A percentile compares a stretch with the other conserved stretches of the same genome.
phyloP scores from a whole-genome alignment of 2,329 filamentous ascomycete genomes.

The Massarina eburnea region DNA sequence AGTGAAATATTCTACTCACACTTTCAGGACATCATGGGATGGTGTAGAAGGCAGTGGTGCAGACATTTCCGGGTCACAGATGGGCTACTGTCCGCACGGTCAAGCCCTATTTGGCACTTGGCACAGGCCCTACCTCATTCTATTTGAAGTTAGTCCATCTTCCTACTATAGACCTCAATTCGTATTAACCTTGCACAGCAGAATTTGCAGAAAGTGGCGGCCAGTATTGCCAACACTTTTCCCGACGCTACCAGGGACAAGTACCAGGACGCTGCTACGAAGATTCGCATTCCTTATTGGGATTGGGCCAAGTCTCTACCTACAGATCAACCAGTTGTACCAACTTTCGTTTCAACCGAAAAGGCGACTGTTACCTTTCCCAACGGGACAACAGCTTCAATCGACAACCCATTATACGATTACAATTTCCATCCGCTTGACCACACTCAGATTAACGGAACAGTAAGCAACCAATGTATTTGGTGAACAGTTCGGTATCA shows the following conservation, averaged over 20 bases:
- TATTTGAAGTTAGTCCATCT: constrained; percentile 54
- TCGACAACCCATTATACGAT: constrained; percentile 22
- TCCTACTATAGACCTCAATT: background rate
- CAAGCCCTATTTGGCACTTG: constrained; percentile 80
- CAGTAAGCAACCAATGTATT: constrained; percentile 42
- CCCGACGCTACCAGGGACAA: constrained; percentile 2
- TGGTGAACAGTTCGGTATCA: background rate
- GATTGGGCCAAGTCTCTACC: constrained; percentile 20
- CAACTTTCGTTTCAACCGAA: constrained; percentile 37
- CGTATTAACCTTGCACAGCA: constrained; percentile 14
- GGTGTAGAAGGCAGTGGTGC: constrained; percentile 39
- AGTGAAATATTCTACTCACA: constrained; percentile 1
- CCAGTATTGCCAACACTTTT: constrained; percentile 11
- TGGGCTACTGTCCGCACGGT: constrained; percentile 74
- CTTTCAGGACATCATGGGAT: constrained; percentile 54
- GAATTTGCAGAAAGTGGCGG: constrained; percentile 16
- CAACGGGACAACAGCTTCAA: constrained; percentile 8
- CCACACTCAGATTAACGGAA: constrained; percentile 39
- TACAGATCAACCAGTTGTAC: constrained; percentile 28
- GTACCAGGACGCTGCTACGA: constrained; percentile 15
- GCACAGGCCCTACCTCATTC: constrained; percentile 75
- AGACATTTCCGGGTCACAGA: constrained; percentile 32
- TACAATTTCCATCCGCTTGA: constrained; percentile 44
- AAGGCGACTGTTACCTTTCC: constrained; percentile 16
- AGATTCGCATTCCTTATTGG: constrained; percentile 22